Evolutionary conservation across 225 moss, liverwort and hornwort genomes (phyloP).

Genomic region (Ulota crispa): DNA sequence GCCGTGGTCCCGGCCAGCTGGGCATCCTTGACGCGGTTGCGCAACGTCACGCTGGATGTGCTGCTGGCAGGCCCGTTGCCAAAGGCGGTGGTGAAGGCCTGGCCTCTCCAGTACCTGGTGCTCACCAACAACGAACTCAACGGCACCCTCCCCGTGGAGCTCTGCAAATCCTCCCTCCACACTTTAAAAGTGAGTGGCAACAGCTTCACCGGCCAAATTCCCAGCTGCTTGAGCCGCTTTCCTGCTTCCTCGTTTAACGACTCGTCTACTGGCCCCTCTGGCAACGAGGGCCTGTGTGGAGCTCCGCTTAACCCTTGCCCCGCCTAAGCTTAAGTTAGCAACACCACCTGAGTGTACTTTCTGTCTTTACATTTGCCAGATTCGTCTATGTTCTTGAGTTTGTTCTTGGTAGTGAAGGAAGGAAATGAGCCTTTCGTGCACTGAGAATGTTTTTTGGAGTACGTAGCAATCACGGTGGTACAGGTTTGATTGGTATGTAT

Average conservation of each 20-base stretch:
- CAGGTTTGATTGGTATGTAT: too few relatives aligned
- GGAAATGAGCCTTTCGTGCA: too few relatives aligned
- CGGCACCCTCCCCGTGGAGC: slow-evolving; percentile 40
- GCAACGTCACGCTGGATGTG: slow-evolving; percentile 45
- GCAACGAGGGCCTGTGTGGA: slow-evolving; percentile 47
- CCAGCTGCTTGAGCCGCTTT: slow-evolving; percentile 51
- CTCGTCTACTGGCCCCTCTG: slow-evolving; percentile 41
- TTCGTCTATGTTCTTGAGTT: too few relatives aligned
- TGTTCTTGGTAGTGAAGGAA: too few relatives aligned
- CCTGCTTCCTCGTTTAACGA: slow-evolving; percentile 47
- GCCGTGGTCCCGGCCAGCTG: slow-evolving; percentile 35
- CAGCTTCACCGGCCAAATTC: slow-evolving; percentile 40
- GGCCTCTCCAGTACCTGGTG: slow-evolving; percentile 40
- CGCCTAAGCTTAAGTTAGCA: neutral
- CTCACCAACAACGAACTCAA: slow-evolving; percentile 56
- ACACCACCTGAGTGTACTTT: too few relatives aligned
- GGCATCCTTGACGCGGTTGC: slow-evolving; percentile 30
- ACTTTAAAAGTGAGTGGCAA: slow-evolving; percentile 48
- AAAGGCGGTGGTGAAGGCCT: slow-evolving; percentile 21
- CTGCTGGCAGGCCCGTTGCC: slow-evolving; percentile 39
- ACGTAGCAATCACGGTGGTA: too few relatives aligned
- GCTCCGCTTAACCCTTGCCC: slow-evolving; percentile 33
- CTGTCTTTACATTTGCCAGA: too few relatives aligned
- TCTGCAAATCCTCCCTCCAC: slow-evolving; percentile 37
- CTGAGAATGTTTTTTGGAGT: too few relatives aligned